Evolutionary conservation across 805 yeast species (phyloP).

Genomic region (Saccharomyces kudriavzevii): DNA sequence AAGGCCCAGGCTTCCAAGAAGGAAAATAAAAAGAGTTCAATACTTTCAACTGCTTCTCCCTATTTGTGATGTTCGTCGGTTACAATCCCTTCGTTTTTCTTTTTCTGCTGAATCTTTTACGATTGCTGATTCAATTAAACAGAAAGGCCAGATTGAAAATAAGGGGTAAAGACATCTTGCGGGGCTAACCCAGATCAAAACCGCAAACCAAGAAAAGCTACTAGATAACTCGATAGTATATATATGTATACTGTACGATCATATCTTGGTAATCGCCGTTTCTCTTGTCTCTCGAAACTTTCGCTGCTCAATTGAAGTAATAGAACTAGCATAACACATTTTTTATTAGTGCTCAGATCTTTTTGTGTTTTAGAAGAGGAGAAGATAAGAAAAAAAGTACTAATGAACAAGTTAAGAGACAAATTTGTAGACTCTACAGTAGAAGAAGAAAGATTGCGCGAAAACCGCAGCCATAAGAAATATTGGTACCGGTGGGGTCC

Average conservation of each 20-base stretch:
- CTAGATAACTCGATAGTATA: neutral
- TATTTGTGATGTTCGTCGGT: neutral
- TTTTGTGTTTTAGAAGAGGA: neutral
- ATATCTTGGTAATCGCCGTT: neutral
- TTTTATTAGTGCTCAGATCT: neutral
- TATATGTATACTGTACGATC: neutral
- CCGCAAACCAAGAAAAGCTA: neutral
- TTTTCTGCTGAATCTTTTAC: neutral
- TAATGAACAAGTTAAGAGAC: slow-evolving; percentile 17
- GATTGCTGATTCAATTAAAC: neutral
- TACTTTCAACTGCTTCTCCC: neutral
- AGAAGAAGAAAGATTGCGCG: slow-evolving; percentile 33
- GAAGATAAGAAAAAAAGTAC: neutral
- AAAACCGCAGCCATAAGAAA: slow-evolving; percentile 32
- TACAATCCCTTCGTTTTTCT: neutral
- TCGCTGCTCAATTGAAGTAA: neutral
- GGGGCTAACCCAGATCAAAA: neutral
- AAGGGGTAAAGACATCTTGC: neutral
- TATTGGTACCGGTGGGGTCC: slow-evolving; percentile 93
- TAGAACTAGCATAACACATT: neutral
- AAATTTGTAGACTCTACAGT: slow-evolving; percentile 21
- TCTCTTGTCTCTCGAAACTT: neutral
- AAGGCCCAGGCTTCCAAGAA: neutral
- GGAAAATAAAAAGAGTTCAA: neutral
- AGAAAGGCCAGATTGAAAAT: neutral